These are phyloP conservation scores for Sphagnum tenellum DNA, from an alignment of 225 moss, liverwort and hornwort species.

Conservation along the genomic window DNA sequence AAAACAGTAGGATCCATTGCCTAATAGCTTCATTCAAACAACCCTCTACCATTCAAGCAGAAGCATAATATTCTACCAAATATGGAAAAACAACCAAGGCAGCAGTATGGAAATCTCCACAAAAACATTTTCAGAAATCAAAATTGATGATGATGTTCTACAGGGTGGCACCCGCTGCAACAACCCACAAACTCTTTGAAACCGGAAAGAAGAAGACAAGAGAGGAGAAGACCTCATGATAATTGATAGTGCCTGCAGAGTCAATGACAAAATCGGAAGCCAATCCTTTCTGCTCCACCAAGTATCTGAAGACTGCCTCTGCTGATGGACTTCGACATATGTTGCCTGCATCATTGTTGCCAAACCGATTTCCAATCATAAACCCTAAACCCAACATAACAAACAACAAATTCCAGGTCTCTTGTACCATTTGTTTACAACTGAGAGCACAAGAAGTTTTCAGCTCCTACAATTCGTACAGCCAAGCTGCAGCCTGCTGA, in stretches of 20 bases:
- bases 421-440: not conserved
- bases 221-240: slow-evolving; percentile 37
- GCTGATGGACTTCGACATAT: slow-evolving; percentile 97
- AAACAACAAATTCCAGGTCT: not conserved
- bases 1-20: not conserved
- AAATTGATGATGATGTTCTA: no score
- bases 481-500: no score
- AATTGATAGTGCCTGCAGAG: slow-evolving; percentile 92
- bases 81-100: no score
- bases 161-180: no score
- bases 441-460: no score
- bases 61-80: not conserved
- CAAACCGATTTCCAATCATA: not conserved
- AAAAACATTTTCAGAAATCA: no score
- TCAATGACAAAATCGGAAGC: slow-evolving; percentile 71
- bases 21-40: no score
- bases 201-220: no score
- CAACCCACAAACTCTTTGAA: no score
- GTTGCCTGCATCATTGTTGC: slow-evolving; percentile 48
- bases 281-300: slow-evolving; percentile 74
- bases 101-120: no score
- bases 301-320: slow-evolving; percentile 82
- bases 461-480: no score
- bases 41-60: not conserved
- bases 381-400: not conserved